Conservation (phyloP, 768 basidiomycete genomes). For the Termitomyces sp. region DNA sequence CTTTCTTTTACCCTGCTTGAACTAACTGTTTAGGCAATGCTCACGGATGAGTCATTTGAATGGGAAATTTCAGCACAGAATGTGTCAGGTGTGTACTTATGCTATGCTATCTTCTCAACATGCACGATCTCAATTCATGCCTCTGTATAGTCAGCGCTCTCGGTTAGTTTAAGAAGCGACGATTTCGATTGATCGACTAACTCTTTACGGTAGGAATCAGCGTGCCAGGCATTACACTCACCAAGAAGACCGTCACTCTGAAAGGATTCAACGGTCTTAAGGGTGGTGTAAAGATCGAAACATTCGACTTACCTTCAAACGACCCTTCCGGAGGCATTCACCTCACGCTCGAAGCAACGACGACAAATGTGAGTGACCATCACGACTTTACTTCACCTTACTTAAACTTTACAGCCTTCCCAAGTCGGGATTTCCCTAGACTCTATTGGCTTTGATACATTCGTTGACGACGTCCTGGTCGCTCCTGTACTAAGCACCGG, state of each 20-base stretch:
- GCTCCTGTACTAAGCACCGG: constrained; percentile 50
- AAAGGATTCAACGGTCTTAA: constrained; percentile 69
- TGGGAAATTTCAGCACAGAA: constrained; percentile 68
- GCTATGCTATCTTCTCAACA: not conserved
- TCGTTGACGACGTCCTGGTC: constrained; percentile 45
- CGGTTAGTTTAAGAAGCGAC: constrained; percentile 25
- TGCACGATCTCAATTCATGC: not conserved
- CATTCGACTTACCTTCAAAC: constrained; percentile 65
- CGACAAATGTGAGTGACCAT: constrained; percentile 48
- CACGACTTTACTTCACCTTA: not conserved
- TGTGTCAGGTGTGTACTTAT: constrained; percentile 40
- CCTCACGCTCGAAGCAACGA: constrained; percentile 55
- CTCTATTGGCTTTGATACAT: constrained; percentile 58
- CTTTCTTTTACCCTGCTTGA: not conserved
- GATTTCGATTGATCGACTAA: not conserved
- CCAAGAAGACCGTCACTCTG: constrained; percentile 53
- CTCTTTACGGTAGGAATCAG: constrained; percentile 38
- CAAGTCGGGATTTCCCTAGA: constrained; percentile 68
- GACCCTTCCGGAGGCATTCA: constrained; percentile 70
- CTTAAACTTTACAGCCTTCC: constrained; percentile 42
- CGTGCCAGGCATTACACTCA: constrained; percentile 49
- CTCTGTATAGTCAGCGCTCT: constrained; percentile 45
- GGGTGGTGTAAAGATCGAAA: constrained; percentile 54
- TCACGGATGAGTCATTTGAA: constrained; percentile 60
- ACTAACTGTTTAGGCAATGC: constrained; percentile 32